Evolutionary conservation across 1,284 basidiomycete genomes (phyloP).

Genomic region (Leccinum solheimii): DNA sequence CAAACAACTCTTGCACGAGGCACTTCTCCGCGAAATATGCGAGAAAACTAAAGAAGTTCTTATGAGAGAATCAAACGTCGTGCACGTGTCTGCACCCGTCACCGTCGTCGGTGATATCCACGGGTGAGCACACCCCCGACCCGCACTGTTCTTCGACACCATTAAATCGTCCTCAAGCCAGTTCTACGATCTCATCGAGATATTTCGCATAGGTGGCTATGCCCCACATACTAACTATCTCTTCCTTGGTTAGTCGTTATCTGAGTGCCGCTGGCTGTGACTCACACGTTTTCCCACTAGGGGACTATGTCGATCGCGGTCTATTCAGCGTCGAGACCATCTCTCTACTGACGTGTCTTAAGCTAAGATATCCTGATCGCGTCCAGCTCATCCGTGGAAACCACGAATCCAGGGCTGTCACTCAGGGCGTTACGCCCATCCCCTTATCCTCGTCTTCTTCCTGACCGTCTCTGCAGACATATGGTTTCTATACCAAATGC

Average conservation of each 20-base stretch:
- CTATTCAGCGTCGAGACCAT: conserved; percentile 99
- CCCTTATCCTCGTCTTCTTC: conserved; percentile 21
- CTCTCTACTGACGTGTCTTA: conserved; percentile 94
- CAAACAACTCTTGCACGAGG: conserved; percentile 93
- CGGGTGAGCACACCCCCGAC: conserved; percentile 64
- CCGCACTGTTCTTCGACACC: conserved; percentile 13
- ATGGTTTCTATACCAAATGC: conserved; percentile 99
- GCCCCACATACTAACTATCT: conserved; percentile 97
- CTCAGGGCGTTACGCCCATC: conserved; percentile 65
- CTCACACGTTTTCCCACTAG: conserved; percentile 41
- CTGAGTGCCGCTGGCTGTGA: not conserved
- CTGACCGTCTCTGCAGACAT: conserved; percentile 64
- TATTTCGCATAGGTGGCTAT: conserved; percentile 46
- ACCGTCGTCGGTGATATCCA: conserved; percentile 99
- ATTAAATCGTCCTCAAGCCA: conserved; percentile 63
- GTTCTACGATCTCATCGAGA: conserved; percentile 92
- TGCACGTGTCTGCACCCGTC: conserved; percentile 96
- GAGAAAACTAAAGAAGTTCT: conserved; percentile 98
- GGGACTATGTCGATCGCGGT: conserved; percentile 98
- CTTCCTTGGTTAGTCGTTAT: conserved; percentile 75
- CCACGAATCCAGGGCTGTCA: conserved; percentile 97
- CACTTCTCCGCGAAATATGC: conserved; percentile 92
- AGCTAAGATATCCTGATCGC: conserved; percentile 94
- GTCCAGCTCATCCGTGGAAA: conserved; percentile 98
- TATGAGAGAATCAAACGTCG: conserved; percentile 98